phyloP scores from a whole-genome alignment of 257 asterid genomes.

The Ocimum tenuiflorum region DNA sequence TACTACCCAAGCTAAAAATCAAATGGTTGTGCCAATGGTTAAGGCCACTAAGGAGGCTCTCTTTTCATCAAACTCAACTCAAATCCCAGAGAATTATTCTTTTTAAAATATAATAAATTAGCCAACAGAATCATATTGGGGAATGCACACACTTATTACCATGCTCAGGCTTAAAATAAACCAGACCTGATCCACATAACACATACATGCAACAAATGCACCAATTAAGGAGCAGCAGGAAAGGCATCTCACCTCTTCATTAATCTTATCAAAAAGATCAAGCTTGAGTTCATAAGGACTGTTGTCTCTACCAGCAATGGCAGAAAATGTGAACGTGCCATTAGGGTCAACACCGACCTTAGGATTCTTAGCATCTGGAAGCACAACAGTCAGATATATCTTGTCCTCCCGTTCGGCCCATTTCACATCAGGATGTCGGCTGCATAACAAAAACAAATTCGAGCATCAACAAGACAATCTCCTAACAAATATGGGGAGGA shows the following conservation, averaged over 20 bases:
- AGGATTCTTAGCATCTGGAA: constrained; percentile 58
- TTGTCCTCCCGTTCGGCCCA: constrained; percentile 74
- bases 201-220: background rate
- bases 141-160: no score
- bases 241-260: constrained; percentile 45
- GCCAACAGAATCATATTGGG: no score
- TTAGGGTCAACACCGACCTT: constrained; percentile 63
- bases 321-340: constrained; percentile 53
- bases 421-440: constrained; percentile 66
- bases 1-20: background rate
- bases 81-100: background rate
- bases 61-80: background rate
- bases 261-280: constrained; percentile 52
- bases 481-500: background rate
- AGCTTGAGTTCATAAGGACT: constrained; percentile 52
- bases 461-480: background rate
- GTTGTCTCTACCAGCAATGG: constrained; percentile 47
- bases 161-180: background rate
- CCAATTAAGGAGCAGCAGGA: background rate
- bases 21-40: background rate
- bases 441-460: constrained; percentile 14
- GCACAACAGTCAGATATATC: constrained; percentile 49
- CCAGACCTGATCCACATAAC: background rate
- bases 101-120: background rate
- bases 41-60: background rate